A percentile compares a stretch with the other conserved stretches of the same genome.
Evolutionary conservation across 257 asterid species (phyloP).

Genomic region (Scutellaria minor): DNA sequence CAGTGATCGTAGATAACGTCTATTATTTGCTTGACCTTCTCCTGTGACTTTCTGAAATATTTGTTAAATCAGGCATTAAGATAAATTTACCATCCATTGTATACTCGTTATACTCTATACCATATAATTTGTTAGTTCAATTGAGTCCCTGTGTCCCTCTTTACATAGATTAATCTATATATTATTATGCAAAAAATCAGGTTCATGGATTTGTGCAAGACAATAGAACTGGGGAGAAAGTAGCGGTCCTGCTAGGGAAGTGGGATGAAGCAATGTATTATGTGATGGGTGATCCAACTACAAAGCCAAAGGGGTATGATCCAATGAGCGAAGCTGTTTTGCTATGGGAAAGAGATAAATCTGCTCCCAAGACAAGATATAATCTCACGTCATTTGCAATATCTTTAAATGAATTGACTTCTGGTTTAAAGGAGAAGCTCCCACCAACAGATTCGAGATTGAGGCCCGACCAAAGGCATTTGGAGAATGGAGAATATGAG

Average conservation of each 20-base stretch:
- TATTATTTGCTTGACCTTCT: slow-evolving; percentile 9
- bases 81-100: slow-evolving; percentile 12
- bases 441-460: slow-evolving; percentile 96
- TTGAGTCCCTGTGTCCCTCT: slow-evolving; percentile 2
- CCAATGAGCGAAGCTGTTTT: slow-evolving; percentile 92
- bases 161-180: slow-evolving; percentile 15
- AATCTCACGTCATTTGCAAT: slow-evolving; percentile 94
- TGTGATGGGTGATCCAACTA: slow-evolving; percentile 90
- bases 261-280: slow-evolving; percentile 99
- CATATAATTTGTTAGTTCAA: background rate
- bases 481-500: slow-evolving; percentile 97
- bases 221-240: slow-evolving; percentile 94
- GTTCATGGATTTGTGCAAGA: slow-evolving; percentile 98
- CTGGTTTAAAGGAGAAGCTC: slow-evolving; percentile 70
- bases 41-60: background rate
- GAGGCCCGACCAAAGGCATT: slow-evolving; percentile 96
- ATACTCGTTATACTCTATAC: slow-evolving; percentile 17
- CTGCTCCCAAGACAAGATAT: slow-evolving; percentile 80
- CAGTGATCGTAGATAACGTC: background rate
- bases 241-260: slow-evolving; percentile 88
- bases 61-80: slow-evolving; percentile 5
- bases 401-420: slow-evolving; percentile 86
- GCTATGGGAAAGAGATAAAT: slow-evolving; percentile 95
- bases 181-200: slow-evolving; percentile 40
- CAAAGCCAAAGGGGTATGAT: slow-evolving; percentile 96